A percentile compares a stretch with the other conserved stretches of the same genome.
Evolutionary conservation across 2,329 filamentous ascomycete species (phyloP).

Genomic region (Alternaria triticimaculans): DNA sequence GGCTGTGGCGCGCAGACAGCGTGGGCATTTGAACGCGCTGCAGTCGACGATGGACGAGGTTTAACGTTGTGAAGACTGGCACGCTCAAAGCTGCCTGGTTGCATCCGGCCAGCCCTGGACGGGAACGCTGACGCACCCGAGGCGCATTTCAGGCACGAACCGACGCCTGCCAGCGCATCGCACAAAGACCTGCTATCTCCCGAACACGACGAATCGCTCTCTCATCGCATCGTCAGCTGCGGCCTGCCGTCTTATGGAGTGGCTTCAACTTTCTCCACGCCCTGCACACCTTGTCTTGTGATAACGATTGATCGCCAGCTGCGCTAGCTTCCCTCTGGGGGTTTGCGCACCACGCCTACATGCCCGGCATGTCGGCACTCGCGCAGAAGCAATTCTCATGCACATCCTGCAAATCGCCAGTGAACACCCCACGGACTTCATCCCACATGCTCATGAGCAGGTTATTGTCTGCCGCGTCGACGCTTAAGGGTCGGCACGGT

Average conservation of each 20-base stretch:
- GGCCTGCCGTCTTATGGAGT: neutral
- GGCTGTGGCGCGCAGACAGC: conserved; percentile 27
- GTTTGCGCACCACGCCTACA: neutral
- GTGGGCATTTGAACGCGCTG: conserved; percentile 33
- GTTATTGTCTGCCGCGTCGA: neutral
- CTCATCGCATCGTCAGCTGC: conserved; percentile 6
- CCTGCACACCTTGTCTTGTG: neutral
- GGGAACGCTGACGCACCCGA: conserved; percentile 14
- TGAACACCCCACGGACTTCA: neutral
- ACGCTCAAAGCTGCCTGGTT: neutral
- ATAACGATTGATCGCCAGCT: neutral
- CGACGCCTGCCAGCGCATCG: conserved; percentile 29
- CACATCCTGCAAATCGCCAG: neutral
- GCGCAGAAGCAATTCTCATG: conserved; percentile 1
- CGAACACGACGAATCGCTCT: neutral
- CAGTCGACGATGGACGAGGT: conserved; percentile 8
- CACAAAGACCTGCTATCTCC: conserved; percentile 5
- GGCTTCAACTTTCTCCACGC: neutral
- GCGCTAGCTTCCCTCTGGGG: neutral
- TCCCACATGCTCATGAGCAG: neutral
- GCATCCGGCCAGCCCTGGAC: neutral
- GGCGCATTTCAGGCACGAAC: conserved; percentile 20
- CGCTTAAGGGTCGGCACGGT: conserved; percentile 13
- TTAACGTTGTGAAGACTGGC: conserved; percentile 2
- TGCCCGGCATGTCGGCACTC: neutral